Percentiles rank a stretch among this genome's conserved stretches.
These are phyloP conservation scores for Daldinia eschscholtzii DNA, from an alignment of 2,329 filamentous ascomycete genomes.

Conservation along the genomic window DNA sequence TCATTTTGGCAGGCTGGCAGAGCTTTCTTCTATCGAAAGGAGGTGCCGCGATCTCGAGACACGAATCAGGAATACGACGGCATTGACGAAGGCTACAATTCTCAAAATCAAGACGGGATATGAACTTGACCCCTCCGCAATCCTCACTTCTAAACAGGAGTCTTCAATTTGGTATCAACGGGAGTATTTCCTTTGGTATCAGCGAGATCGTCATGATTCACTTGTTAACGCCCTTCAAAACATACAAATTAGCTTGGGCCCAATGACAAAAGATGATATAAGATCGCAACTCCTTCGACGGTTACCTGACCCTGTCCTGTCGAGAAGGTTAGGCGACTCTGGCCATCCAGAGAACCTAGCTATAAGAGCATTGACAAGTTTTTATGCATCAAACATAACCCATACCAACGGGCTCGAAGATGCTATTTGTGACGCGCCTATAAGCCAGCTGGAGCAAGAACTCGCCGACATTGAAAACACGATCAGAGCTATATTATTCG, in stretches of 20 bases:
- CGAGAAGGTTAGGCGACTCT: conserved; percentile 38
- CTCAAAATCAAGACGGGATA: conserved; percentile 46
- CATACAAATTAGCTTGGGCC: conserved; percentile 35
- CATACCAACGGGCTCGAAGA: conserved; percentile 2
- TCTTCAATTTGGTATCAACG: conserved; percentile 10
- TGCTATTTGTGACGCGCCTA: background rate
- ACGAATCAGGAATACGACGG: conserved; percentile 35
- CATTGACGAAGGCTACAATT: conserved; percentile 40
- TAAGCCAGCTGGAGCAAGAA: conserved; percentile 31
- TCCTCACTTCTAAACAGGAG: conserved; percentile 33
- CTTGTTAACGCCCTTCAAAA: conserved; percentile 44
- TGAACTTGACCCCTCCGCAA: conserved; percentile 41
- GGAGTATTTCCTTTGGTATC: conserved; percentile 9
- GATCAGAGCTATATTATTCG: conserved; percentile 46
- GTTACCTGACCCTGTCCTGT: conserved; percentile 44
- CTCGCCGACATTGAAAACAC: conserved; percentile 30
- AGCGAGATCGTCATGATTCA: conserved; percentile 30
- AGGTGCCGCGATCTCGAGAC: conserved; percentile 42
- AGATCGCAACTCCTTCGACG: conserved; percentile 40
- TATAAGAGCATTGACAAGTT: conserved; percentile 40
- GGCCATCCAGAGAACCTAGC: conserved; percentile 40
- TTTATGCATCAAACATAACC: conserved; percentile 32
- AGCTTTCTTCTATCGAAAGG: conserved; percentile 42
- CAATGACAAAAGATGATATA: conserved; percentile 39
- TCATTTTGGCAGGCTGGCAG: conserved; percentile 38